Evolutionary conservation across 23 red algal species (phyloP).

Genomic region (Gracilaria caudata): DNA sequence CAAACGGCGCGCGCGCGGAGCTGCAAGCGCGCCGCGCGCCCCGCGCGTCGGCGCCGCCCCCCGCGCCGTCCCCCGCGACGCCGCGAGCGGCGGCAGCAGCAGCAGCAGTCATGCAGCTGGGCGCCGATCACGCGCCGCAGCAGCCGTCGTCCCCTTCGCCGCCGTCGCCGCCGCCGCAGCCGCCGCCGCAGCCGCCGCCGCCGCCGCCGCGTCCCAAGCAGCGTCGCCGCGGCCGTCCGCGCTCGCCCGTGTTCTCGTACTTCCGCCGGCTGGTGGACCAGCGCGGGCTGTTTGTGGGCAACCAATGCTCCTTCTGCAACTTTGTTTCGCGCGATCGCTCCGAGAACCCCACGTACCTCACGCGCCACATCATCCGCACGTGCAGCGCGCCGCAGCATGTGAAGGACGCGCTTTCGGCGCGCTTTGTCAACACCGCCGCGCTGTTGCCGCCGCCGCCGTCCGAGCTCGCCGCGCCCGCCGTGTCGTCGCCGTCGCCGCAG

Average conservation of each 20-base stretch:
- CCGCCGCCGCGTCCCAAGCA: slow-evolving; percentile 1
- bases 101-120: neutral
- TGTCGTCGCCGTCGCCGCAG: neutral
- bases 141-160: slow-evolving; percentile 1
- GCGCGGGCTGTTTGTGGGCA: slow-evolving; percentile 22
- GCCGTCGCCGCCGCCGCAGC: neutral
- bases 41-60: neutral
- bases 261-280: slow-evolving; percentile 33
- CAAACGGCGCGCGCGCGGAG: neutral
- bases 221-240: slow-evolving; percentile 44
- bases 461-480: neutral
- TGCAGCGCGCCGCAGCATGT: slow-evolving; percentile 37
- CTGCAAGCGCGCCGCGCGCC: neutral
- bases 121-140: neutral
- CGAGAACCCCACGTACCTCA: slow-evolving; percentile 68
- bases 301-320: slow-evolving; percentile 44
- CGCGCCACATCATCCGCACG: slow-evolving; percentile 40
- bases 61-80: neutral
- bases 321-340: slow-evolving; percentile 63
- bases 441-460: slow-evolving; percentile 5
- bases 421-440: slow-evolving; percentile 8
- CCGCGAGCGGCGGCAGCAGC: neutral
- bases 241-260: slow-evolving; percentile 48
- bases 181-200: neutral
- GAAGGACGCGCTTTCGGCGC: slow-evolving; percentile 33